These are phyloP conservation scores for Eucalyptus sp. DNA, from an alignment of 345 rosid genomes.

Conservation along the genomic window DNA sequence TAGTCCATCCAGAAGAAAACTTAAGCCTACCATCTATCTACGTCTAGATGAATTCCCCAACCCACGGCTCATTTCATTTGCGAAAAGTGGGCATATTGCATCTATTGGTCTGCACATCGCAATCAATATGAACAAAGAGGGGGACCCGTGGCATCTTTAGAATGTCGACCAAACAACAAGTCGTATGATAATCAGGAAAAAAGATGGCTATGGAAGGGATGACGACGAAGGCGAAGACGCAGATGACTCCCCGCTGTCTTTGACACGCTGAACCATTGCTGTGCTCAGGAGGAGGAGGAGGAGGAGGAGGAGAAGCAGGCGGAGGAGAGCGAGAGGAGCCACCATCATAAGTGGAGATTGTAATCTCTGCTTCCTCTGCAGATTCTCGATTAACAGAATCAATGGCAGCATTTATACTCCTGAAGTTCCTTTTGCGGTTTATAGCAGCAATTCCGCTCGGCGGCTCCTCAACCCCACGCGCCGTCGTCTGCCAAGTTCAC, in stretches of 20 bases:
- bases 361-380: constrained; percentile 65
- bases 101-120: neutral
- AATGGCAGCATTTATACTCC: constrained; percentile 54
- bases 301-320: neutral
- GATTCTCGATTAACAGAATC: constrained; percentile 52
- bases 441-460: no score
- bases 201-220: neutral
- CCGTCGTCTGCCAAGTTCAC: no score
- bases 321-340: constrained; percentile 12
- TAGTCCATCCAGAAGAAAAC: neutral
- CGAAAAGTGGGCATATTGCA: neutral
- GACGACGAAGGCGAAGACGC: neutral
- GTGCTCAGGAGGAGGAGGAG: constrained; percentile 19
- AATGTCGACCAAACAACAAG: neutral
- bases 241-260: constrained; percentile 20
- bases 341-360: constrained; percentile 56
- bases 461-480: no score
- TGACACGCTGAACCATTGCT: constrained; percentile 25
- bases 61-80: neutral
- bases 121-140: no score
- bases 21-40: neutral
- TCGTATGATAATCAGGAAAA: neutral
- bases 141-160: neutral
- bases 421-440: constrained; percentile 40
- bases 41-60: neutral